These are phyloP conservation scores for Sphaerostilbella broomeana DNA, from an alignment of 2,329 filamentous ascomycete species.

Conservation along the genomic window DNA sequence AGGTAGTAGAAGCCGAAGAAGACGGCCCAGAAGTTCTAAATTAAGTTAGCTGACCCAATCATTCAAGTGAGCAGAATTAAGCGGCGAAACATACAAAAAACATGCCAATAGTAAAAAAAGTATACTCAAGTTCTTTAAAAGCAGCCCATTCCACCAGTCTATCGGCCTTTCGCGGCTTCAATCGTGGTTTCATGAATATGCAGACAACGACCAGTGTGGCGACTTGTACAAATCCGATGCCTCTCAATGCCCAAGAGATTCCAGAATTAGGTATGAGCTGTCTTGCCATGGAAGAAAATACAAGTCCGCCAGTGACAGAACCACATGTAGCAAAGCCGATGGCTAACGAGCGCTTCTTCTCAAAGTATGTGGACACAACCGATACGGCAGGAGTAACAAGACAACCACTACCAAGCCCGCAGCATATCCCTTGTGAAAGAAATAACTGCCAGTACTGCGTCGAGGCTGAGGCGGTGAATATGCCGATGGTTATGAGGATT, in stretches of 20 bases:
- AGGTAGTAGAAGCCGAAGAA: no score
- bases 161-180: no score
- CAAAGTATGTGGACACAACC: conserved; percentile 61
- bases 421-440: conserved; percentile 49
- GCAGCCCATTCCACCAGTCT: no score
- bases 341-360: conserved; percentile 48
- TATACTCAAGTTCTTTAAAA: no score
- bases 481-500: conserved; percentile 37
- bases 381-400: conserved; percentile 60
- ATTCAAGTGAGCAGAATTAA: no score
- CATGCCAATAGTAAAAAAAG: no score
- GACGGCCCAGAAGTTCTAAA: no score
- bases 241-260: conserved; percentile 23
- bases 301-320: conserved; percentile 51
- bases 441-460: conserved; percentile 51
- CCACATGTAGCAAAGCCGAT: conserved; percentile 57
- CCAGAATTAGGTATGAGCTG: conserved; percentile 24
- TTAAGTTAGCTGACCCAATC: no score
- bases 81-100: no score
- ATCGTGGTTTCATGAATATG: no score
- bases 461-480: conserved; percentile 41
- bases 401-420: conserved; percentile 54
- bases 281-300: conserved; percentile 41
- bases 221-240: no score
- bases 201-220: no score